Conservation (phyloP, 1,139 yeast genomes). For the Scheffersomyces titani region DNA sequence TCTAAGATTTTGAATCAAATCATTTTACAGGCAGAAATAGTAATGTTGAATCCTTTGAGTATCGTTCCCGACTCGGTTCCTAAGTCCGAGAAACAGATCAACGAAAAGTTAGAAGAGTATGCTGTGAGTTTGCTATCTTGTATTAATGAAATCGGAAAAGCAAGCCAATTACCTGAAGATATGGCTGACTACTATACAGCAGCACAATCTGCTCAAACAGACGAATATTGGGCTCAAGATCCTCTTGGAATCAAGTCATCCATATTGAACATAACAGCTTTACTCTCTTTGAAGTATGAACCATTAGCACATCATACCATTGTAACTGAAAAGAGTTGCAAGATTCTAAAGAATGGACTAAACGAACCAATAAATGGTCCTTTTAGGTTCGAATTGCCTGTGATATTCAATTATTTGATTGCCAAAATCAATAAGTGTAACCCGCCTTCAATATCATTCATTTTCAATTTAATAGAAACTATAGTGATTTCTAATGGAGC, state of each 20-base stretch:
- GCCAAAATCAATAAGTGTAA: conserved; percentile 35
- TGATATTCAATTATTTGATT: conserved; percentile 47
- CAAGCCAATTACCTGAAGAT: conserved; percentile 62
- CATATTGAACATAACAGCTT: conserved; percentile 40
- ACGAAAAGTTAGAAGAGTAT: conserved; percentile 37
- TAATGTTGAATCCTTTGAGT: conserved; percentile 11
- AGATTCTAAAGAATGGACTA: conserved; percentile 57
- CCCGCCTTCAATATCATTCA: conserved; percentile 33
- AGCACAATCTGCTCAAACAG: conserved; percentile 21
- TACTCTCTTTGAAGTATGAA: conserved; percentile 42
- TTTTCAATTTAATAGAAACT: conserved; percentile 45
- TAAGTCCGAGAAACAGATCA: conserved; percentile 4
- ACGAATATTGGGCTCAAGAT: conserved; percentile 41
- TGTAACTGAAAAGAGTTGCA: conserved; percentile 58
- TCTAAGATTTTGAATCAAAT: conserved; percentile 23
- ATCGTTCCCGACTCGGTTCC: not conserved
- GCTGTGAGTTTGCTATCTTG: conserved; percentile 59
- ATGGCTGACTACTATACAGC: conserved; percentile 40
- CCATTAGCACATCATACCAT: conserved; percentile 35
- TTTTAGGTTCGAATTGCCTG: conserved; percentile 50
- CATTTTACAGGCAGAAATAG: conserved; percentile 13
- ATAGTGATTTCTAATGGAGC: conserved; percentile 36
- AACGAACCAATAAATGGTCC: conserved; percentile 58
- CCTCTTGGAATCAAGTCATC: conserved; percentile 40
- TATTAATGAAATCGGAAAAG: conserved; percentile 67